Evolutionary conservation across 2,329 filamentous ascomycete species (phyloP), one percentile per base, ranked within the genome.

Genomic region (Pseudocercospora cruenta): DNA sequence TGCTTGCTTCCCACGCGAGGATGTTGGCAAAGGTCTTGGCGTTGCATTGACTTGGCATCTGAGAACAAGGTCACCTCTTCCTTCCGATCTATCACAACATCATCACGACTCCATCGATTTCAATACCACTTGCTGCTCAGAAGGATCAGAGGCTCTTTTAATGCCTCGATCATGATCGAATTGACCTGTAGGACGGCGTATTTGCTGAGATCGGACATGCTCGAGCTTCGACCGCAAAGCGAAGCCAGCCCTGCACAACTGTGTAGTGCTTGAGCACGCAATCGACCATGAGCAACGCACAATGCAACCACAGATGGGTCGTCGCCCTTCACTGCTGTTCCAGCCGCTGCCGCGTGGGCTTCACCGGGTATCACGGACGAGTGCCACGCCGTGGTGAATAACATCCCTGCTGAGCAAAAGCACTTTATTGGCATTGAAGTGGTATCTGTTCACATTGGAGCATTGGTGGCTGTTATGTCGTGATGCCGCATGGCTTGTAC

Each of bases 381-480:
- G 14, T 54, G 49, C 49, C 49, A 26, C 16, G 19, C 24, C 24
- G 7, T 24, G 45, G 2, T n/a, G 21, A 26, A 24, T 28, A 6
- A 10, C 8, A 22, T 54, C 49, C 49, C 21, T 26, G 49, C 24
- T 24, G 24, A 4, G 12, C 21, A 16, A 28, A 28, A n/a, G 49
- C 21, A 19, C 26, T 33, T 45, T 14, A 54, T 57, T 62, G 49
- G 60, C 49, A 16, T 43, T 28, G n/a, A 36, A 21, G 21, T 28
- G 31, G 19, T 28, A 9, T 43, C 21, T 45, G 14, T 9, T 26
- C 36, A 16, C 55, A 49, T 28, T 16, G 39, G 58, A 53, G 39
- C 54, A 64, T 64, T 16, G 21, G 62, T 64, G 62, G 62, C 62
- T 33, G 31, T 26, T 26, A 64, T 64, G 54, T 59, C 62, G 62